Conservation (phyloP, 768 basidiomycete species). For the Boletus bicolor region DNA sequence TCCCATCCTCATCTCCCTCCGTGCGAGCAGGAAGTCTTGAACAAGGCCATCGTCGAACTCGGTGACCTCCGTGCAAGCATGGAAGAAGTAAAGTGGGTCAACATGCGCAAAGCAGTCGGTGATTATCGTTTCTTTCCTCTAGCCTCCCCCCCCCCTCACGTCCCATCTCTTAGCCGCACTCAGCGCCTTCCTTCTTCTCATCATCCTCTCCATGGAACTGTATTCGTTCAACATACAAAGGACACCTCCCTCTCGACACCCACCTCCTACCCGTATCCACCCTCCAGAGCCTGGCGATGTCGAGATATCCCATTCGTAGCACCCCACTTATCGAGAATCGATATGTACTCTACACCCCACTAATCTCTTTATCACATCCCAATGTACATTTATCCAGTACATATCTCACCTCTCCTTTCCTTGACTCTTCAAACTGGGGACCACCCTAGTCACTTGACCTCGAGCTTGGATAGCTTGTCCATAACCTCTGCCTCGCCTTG, state of each 20-base stretch:
- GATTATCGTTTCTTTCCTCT: constrained; percentile 26
- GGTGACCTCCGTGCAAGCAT: constrained; percentile 79
- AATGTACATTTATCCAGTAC: background rate
- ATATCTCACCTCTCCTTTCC: background rate
- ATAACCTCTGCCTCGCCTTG: constrained; percentile 36
- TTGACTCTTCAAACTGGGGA: background rate
- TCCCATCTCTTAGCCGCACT: constrained; percentile 49
- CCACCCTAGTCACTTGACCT: constrained; percentile 42
- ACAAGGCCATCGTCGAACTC: constrained; percentile 67
- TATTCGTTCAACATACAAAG: constrained; percentile 40
- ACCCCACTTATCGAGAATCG: background rate
- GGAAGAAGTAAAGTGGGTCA: constrained; percentile 87
- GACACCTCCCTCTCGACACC: constrained; percentile 11
- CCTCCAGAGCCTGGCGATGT: constrained; percentile 4
- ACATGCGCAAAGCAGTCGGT: constrained; percentile 82
- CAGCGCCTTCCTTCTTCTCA: constrained; percentile 61
- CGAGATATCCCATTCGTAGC: constrained; percentile 17
- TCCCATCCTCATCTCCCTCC: background rate
- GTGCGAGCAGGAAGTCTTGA: constrained; percentile 59
- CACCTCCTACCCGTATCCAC: background rate
- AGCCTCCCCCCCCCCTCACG: background rate
- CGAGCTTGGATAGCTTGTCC: constrained; percentile 54
- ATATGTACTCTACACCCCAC: constrained; percentile 15
- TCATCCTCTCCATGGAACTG: constrained; percentile 69
- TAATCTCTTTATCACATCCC: constrained; percentile 8